Conservation (phyloP, 257 asterid genomes). For the Nicotiana undulata region DNA sequence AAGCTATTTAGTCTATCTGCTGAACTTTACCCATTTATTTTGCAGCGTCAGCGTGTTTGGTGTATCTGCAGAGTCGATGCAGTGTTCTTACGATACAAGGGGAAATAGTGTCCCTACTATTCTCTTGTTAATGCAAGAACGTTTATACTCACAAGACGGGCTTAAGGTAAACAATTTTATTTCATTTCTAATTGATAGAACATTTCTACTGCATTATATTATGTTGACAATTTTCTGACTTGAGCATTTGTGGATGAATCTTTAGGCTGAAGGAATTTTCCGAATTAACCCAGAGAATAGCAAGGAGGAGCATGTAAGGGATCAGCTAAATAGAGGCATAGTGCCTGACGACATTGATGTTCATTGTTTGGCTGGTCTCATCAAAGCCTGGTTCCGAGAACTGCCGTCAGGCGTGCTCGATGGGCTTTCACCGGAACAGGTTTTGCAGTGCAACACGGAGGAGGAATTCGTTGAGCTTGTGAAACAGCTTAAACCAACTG, state of each 20-base stretch:
- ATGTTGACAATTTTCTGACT: slow-evolving; percentile 6
- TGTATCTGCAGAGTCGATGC: slow-evolving; percentile 97
- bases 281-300: slow-evolving; percentile 95
- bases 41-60: slow-evolving; percentile 91
- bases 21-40: slow-evolving; percentile 3
- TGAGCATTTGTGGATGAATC: background rate
- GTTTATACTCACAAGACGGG: slow-evolving; percentile 70
- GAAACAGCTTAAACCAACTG: slow-evolving; percentile 73
- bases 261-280: slow-evolving; percentile 90
- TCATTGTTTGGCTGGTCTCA: slow-evolving; percentile 87
- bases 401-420: slow-evolving; percentile 88
- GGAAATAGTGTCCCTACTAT: slow-evolving; percentile 98
- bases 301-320: slow-evolving; percentile 82
- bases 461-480: slow-evolving; percentile 67
- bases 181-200: background rate
- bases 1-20: background rate
- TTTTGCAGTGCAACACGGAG: slow-evolving; percentile 67
- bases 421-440: slow-evolving; percentile 82
- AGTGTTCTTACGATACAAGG: slow-evolving; percentile 77
- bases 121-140: slow-evolving; percentile 78
- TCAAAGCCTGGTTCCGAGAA: slow-evolving; percentile 96
- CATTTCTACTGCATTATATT: background rate
- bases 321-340: slow-evolving; percentile 78
- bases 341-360: slow-evolving; percentile 89
- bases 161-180: slow-evolving; percentile 43